Base-by-base conservation (phyloP, 352 stramenopile species). In the Phytopythium sindhum region DNA sequence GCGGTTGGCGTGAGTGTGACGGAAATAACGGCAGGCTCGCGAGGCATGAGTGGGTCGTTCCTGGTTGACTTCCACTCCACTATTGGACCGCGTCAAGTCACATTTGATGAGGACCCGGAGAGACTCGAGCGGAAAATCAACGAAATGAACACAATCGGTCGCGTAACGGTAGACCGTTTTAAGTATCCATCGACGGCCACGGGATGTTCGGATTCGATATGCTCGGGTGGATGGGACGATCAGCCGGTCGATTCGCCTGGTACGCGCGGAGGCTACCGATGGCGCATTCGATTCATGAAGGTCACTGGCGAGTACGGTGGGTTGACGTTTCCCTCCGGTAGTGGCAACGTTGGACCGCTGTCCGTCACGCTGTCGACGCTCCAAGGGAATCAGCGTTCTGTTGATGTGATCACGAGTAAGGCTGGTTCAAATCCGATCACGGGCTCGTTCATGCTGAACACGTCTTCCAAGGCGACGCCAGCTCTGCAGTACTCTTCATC, bases 141-240 rank as follows among this genome's bases (percentile, higher is more conserved):
- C 61, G 96, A 98, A 75, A 97, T 99, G 83, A 93, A 90, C 57
- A 98, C 91, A 0, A 91, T 98, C 28, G 92, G 92, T 14, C 71
- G 76, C 39, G 92, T 99, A 0, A 88, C 88, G 23, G 93, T 99
- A 4, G 86, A 88, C 58, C 89, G 89, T 47, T 77, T 93, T 21
- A 73, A 90, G 28, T 98, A 98, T 65, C 96, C 95, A 9, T 96
- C 83, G 23, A 80, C 50, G 17, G 70, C 61, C 7, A 91, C 77
- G 0, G 80, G 80, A 6, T 95, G 86, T 39, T 44, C 35, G 12
- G 66, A 80, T 31, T 70, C 77, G 6, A 60, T 61, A 0, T 95
- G 86, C 45, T 88, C 84, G 1, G 96, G 93, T 60, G 96, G 97
- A 1, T 99, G 97, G 96, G 96, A 97, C 54, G 82, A 85, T 51